Conservation (phyloP, 2,329 filamentous ascomycete genomes). For the Capronia epimyces region DNA sequence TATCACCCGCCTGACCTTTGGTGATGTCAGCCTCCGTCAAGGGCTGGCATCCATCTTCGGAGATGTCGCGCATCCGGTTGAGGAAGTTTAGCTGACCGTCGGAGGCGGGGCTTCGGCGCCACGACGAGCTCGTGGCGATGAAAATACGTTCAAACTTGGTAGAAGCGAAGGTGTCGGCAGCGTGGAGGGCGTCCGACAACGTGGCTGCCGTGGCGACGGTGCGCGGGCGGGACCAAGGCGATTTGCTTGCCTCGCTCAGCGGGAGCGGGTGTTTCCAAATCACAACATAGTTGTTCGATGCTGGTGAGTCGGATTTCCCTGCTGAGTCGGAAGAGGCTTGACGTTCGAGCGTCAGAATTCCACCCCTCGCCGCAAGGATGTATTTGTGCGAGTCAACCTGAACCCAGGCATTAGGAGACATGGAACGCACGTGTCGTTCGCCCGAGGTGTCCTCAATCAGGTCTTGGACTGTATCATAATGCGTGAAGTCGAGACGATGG, state of each 20-base stretch:
- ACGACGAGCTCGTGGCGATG: constrained; percentile 60
- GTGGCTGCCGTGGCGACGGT: constrained; percentile 60
- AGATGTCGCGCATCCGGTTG: constrained; percentile 39
- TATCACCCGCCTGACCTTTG: constrained; percentile 77
- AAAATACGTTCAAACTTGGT: constrained; percentile 62
- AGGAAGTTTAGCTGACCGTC: constrained; percentile 44
- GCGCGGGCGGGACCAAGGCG: constrained; percentile 63
- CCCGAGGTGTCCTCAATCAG: constrained; percentile 74
- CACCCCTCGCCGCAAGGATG: constrained; percentile 61
- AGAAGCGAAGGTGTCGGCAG: constrained; percentile 73
- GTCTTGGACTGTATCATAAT: constrained; percentile 89
- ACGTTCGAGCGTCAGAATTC: constrained; percentile 53
- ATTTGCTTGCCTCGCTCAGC: constrained; percentile 31
- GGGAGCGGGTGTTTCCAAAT: constrained; percentile 27
- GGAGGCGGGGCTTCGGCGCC: constrained; percentile 64
- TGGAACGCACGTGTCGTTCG: constrained; percentile 69
- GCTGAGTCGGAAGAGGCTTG: constrained; percentile 1
- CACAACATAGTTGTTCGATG: constrained; percentile 13
- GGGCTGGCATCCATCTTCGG: constrained; percentile 28
- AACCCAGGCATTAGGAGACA: constrained; percentile 79
- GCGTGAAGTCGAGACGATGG: constrained; percentile 68
- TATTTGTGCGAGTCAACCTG: constrained; percentile 65
- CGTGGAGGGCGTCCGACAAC: constrained; percentile 72
- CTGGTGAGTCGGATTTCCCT: not conserved
- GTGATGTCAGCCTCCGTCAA: constrained; percentile 57